A percentile compares a stretch with the other conserved stretches of the same genome.
phyloP scores from a whole-genome alignment of 2,329 filamentous ascomycete species.

The Aspergillus fructus region DNA sequence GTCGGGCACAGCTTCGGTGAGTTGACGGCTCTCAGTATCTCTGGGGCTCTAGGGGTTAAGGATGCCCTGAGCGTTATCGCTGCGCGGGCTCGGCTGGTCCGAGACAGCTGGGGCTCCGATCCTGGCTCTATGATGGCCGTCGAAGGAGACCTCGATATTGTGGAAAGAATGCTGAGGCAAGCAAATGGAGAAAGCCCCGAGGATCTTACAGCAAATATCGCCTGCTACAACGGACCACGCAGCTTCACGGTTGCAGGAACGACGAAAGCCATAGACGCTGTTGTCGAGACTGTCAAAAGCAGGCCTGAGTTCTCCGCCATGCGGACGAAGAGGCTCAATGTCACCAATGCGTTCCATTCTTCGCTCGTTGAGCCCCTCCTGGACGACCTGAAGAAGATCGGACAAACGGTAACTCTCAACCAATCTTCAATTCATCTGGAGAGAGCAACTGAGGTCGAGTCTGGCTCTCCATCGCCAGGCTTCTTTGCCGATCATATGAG shows the following conservation, averaged over 20 bases:
- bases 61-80: slow-evolving; percentile 33
- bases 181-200: slow-evolving; percentile 13
- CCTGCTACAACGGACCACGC: slow-evolving; percentile 49
- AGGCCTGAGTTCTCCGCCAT: slow-evolving; percentile 10
- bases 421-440: slow-evolving; percentile 31
- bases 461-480: slow-evolving; percentile 10
- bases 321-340: slow-evolving; percentile 41
- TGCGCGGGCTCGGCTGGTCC: slow-evolving; percentile 31
- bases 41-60: slow-evolving; percentile 28
- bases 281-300: slow-evolving; percentile 1
- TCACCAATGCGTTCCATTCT: slow-evolving; percentile 52
- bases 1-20: slow-evolving; percentile 44
- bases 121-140: slow-evolving; percentile 36
- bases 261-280: slow-evolving; percentile 29
- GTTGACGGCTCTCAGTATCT: slow-evolving; percentile 36
- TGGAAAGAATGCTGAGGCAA: slow-evolving; percentile 25
- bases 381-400: slow-evolving; percentile 17
- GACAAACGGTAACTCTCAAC: slow-evolving; percentile 30
- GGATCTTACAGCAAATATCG: slow-evolving; percentile 32
- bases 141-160: slow-evolving; percentile 25
- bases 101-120: slow-evolving; percentile 33
- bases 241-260: slow-evolving; percentile 47
- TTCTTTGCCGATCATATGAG: slow-evolving; percentile 37
- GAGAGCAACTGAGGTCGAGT: slow-evolving; percentile 17
- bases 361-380: slow-evolving; percentile 39